These are phyloP conservation scores for Nectriaceae sp. DNA, from an alignment of 2,329 filamentous ascomycete genomes.

Conservation along the genomic window DNA sequence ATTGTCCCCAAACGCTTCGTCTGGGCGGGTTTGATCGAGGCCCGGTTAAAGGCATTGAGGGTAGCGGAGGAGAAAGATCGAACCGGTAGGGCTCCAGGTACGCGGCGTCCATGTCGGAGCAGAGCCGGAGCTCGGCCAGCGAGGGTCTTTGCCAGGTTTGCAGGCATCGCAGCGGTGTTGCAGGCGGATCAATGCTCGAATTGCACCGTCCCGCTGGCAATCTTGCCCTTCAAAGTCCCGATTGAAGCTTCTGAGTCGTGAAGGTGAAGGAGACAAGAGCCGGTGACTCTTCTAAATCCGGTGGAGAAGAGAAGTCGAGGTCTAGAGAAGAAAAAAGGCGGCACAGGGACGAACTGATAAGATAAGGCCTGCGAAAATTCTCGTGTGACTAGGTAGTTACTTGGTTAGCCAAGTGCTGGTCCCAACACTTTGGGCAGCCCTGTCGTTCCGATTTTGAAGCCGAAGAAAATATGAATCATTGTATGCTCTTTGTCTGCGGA, in stretches of 20 bases:
- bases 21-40: conserved; percentile 31
- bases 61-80: conserved; percentile 46
- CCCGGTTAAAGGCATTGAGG: conserved; percentile 28
- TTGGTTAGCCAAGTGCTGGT: not conserved
- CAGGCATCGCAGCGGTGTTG: conserved; percentile 39
- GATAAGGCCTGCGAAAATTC: conserved; percentile 29
- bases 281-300: conserved; percentile 26
- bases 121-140: conserved; percentile 60
- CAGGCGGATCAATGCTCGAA: conserved; percentile 37
- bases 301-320: conserved; percentile 12
- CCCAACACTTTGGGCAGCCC: conserved; percentile 26
- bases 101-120: conserved; percentile 55
- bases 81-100: conserved; percentile 46
- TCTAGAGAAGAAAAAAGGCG: conserved; percentile 26
- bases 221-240: conserved; percentile 33
- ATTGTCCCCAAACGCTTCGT: conserved; percentile 51
- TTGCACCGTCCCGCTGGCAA: conserved; percentile 39
- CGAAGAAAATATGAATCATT: conserved; percentile 7
- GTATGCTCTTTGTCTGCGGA: not conserved
- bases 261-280: conserved; percentile 20
- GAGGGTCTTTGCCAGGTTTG: conserved; percentile 44
- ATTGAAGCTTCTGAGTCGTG: conserved; percentile 29
- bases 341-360: conserved; percentile 23
- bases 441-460: conserved; percentile 18
- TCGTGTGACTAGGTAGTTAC: conserved; percentile 19